Evolutionary conservation across 2,329 filamentous ascomycete genomes (phyloP).

Genomic region (Diaporthe helianthi): DNA sequence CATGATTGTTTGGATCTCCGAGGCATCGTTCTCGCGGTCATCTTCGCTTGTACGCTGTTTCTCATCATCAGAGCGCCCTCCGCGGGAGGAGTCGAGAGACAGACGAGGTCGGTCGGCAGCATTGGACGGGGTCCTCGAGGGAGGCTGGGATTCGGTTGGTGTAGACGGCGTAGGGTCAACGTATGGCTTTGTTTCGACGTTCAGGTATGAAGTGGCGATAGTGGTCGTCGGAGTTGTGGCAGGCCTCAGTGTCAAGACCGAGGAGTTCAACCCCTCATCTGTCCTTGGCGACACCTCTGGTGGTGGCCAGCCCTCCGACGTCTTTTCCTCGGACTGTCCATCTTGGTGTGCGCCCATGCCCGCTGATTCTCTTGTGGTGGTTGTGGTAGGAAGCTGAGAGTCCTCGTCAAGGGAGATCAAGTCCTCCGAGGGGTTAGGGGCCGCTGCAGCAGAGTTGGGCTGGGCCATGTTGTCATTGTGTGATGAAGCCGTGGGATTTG

Average conservation of each 20-base stretch:
- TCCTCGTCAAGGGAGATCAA: conserved; percentile 24
- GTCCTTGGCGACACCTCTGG: conserved; percentile 24
- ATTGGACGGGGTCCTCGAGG: conserved; percentile 65
- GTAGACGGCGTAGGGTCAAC: conserved; percentile 66
- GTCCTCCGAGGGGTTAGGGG: conserved; percentile 24
- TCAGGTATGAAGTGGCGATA: conserved; percentile 51
- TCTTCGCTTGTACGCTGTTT: conserved; percentile 65
- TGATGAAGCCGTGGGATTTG: conserved; percentile 26
- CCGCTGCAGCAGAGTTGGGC: conserved; percentile 11
- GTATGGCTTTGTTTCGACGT: conserved; percentile 56
- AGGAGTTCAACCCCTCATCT: conserved; percentile 48
- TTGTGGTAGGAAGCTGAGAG: neutral
- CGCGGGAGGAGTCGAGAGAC: conserved; percentile 57
- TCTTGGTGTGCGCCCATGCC: neutral
- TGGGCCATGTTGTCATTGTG: conserved; percentile 24
- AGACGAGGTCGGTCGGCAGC: conserved; percentile 56
- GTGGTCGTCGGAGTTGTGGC: conserved; percentile 48
- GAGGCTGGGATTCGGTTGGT: conserved; percentile 60
- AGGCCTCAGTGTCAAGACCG: conserved; percentile 58
- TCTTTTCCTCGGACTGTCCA: neutral
- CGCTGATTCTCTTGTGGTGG: neutral
- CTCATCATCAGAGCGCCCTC: conserved; percentile 65
- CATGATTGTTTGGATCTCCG: conserved; percentile 98
- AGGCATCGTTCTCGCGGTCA: conserved; percentile 72
- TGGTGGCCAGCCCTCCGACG: neutral